These are phyloP conservation scores for Schrenkiella parvula DNA, from an alignment of 345 rosid species.

Conservation along the genomic window DNA sequence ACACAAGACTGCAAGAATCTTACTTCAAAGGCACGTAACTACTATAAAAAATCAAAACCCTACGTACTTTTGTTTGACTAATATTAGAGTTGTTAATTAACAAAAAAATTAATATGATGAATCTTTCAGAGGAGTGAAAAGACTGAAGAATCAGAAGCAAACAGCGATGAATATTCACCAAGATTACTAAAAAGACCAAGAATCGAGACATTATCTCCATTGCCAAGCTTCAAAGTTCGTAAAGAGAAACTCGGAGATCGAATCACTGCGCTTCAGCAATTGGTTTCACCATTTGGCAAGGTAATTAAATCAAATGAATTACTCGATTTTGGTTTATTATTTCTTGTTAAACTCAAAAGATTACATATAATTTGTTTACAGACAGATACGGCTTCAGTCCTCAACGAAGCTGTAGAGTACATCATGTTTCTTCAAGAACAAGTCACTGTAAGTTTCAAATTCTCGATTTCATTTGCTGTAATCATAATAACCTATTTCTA, in stretches of 20 bases:
- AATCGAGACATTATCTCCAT: conserved; percentile 66
- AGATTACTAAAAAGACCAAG: conserved; percentile 47
- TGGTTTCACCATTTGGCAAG: conserved; percentile 99
- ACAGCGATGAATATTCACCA: conserved; percentile 31
- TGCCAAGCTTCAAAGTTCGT: conserved; percentile 90
- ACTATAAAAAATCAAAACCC: background rate
- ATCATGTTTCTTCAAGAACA: conserved; percentile 87
- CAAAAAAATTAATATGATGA: background rate
- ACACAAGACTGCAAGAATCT: conserved; percentile 10
- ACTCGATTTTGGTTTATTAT: background rate
- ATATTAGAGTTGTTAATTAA: background rate
- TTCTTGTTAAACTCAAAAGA: background rate
- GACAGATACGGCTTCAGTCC: conserved; percentile 99
- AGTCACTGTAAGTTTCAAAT: conserved; percentile 49
- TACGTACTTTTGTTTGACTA: background rate
- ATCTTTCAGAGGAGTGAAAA: conserved; percentile 41
- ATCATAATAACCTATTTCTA: background rate
- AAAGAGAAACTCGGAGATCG: conserved; percentile 98
- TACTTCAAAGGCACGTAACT: conserved; percentile 32
- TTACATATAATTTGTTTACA: conserved; percentile 28
- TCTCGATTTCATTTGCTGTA: background rate
- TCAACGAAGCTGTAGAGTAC: conserved; percentile 83
- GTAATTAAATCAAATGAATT: conserved; percentile 24
- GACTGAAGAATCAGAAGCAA: conserved; percentile 37
- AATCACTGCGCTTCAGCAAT: conserved; percentile 96